Base-by-base conservation (phyloP, 23 red algal genomes). In the Rhodosorus marinus region DNA sequence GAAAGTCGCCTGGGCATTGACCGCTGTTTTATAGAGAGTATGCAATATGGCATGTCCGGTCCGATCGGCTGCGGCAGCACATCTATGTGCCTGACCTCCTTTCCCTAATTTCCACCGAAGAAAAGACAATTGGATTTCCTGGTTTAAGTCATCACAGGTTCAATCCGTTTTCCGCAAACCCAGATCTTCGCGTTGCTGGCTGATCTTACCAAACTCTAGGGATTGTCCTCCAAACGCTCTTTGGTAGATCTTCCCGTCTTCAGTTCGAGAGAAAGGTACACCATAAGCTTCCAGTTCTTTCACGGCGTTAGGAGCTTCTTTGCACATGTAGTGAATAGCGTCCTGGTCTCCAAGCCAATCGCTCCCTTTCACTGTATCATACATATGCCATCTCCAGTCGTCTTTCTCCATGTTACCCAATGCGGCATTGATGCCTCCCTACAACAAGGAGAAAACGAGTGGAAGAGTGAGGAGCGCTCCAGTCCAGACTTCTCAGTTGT, bases 381-480 rank as follows among this genome's bases (percentile, higher is more conserved):
- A 93, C 86, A 93, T 93, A 51, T 93, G 86, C 86, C 86, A 93
- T 17, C 86, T 59, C 77, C 76, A 93, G 45, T 93, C 86, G 47
- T 93, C 86, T 21, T 51, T 3, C 9, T 68, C 77, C 86, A 82
- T 93, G 54, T 93, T 82, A 0, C 86, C 86, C 32, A 93, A 57
- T 0, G 86, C 70, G 20, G 75, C 86, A 47, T 93, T 93, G 55
- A 93, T 82, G 33, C 86, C 86, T 0, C 86, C 86, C 28, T 93
- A 50, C 47, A 50, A 6, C 47, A 50, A 4, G 36, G 36, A 1
- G 43, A 48, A 50, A 50, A 3, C 6, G 26, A 5, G 47, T 4
- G 47, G 7, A 50, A 22, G 47, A 24, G 3, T 24, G 47, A 22
- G 6, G 5, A n/a, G n/a, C n/a, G n/a, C n/a, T n/a, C n/a, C n/a